Evolutionary conservation across 768 basidiomycete species (phyloP), one percentile per base, ranked within the genome.

Genomic region (Pleurotus eryngii): DNA sequence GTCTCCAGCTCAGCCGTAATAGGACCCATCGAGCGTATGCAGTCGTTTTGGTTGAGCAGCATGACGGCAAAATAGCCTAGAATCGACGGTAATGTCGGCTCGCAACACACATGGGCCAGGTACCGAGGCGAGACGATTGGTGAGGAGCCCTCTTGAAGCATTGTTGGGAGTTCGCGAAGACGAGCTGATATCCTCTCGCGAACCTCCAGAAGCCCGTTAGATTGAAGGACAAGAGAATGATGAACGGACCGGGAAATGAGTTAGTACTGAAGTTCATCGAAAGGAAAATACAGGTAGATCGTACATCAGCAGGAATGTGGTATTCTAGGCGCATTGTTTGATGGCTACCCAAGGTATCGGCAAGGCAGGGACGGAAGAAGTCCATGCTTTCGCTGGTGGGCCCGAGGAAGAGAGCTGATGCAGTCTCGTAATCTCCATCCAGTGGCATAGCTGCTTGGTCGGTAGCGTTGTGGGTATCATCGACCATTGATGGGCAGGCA

Each of bases 11-110:
- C 38, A 6, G 73, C 72, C 1, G 77, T 76, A 11, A 76, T 59
- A 0, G 78, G 78, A 27, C 69, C 68, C 2, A 72, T 73, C 59
- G 78, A 76, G 20, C 68, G 64, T 5, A 76, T 70, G 50, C 76
- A 72, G 60, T 80, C 79, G 67, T 80, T 79, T 5, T 70, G 78
- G 59, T 80, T 80, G 61, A 69, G 63, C 4, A 72, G 57, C 61
- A 73, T 63, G 0, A 63, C 59, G 22, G 61, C 43, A 27, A 69
- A 60, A 59, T 64, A 71, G 4, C 71, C 72, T 27, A 69, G 50
- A 22, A 71, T 67, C 5, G 64, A 65, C 8, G 70, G 71, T 43
- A 74, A 42, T 39, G 69, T 68, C 26, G 62, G 68, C 39, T 76
- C 74, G 49, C 70, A 66, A 38, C 56, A 60, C 75, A 78, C 76